Conservation (phyloP, 495 filamentous ascomycete genomes). For the Xylaria scruposa region DNA sequence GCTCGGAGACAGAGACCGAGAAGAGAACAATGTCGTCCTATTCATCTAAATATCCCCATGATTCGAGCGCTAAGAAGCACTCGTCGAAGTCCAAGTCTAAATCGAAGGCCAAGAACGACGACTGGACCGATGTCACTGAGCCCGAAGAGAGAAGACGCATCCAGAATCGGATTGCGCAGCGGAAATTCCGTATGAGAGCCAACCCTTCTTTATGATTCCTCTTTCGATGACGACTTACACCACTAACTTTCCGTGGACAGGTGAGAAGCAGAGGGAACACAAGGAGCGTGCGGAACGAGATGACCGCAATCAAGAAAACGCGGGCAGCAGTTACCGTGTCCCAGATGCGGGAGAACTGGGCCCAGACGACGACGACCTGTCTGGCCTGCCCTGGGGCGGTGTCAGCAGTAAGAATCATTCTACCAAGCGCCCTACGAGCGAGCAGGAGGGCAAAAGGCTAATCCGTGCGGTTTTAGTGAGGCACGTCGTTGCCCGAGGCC, state of each 20-base stretch:
- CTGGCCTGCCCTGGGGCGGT: slow-evolving; percentile 70
- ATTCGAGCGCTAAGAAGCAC: slow-evolving; percentile 43
- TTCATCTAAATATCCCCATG: slow-evolving; percentile 37
- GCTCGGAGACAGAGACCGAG: slow-evolving; percentile 20
- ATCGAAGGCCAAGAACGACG: slow-evolving; percentile 52
- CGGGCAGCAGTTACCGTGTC: slow-evolving; percentile 62
- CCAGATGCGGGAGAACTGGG: slow-evolving; percentile 59
- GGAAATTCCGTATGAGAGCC: slow-evolving; percentile 59
- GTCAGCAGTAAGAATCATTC: slow-evolving; percentile 44
- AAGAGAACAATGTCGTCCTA: slow-evolving; percentile 41
- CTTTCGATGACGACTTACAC: not conserved
- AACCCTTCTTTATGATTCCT: slow-evolving; percentile 33
- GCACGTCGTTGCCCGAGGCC: slow-evolving; percentile 61
- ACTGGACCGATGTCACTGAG: slow-evolving; percentile 66
- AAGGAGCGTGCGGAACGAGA: slow-evolving; percentile 65
- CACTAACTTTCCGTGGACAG: slow-evolving; percentile 43
- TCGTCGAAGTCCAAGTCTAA: slow-evolving; percentile 37
- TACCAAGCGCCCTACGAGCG: not conserved
- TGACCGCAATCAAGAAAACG: slow-evolving; percentile 60
- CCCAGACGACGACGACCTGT: slow-evolving; percentile 52
- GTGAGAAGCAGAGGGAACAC: slow-evolving; percentile 65
- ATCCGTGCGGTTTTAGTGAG: slow-evolving; percentile 41
- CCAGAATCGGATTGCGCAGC: slow-evolving; percentile 66
- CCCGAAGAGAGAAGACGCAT: slow-evolving; percentile 65
- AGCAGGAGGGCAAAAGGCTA: slow-evolving; percentile 3